A percentile compares a stretch with the other conserved stretches of the same genome.
Conservation (phyloP, 2,329 filamentous ascomycete genomes). For the Fusarium poae region DNA sequence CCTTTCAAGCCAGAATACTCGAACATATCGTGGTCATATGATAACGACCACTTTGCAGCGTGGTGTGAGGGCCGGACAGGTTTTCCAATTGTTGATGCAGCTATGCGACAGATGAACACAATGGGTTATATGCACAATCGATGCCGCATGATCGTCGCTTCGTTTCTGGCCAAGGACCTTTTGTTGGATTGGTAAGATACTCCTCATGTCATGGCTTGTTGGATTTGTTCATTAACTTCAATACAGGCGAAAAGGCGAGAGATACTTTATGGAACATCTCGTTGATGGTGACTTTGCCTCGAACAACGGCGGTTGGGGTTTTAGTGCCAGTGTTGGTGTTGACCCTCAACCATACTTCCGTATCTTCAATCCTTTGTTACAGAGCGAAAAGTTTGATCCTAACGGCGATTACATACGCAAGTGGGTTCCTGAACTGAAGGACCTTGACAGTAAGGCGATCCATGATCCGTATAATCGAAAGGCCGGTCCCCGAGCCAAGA, state of each 20-base stretch:
- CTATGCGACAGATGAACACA: slow-evolving; percentile 80
- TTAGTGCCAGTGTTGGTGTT: slow-evolving; percentile 75
- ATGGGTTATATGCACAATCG: slow-evolving; percentile 88
- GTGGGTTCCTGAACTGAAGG: slow-evolving; percentile 82
- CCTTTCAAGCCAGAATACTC: slow-evolving; percentile 84
- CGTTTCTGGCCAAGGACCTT: slow-evolving; percentile 83
- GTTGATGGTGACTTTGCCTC: slow-evolving; percentile 85
- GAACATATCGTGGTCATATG: slow-evolving; percentile 85
- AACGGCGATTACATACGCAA: slow-evolving; percentile 83
- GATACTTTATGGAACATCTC: slow-evolving; percentile 84
- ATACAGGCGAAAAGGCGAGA: slow-evolving; percentile 76
- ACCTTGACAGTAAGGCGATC: slow-evolving; percentile 74
- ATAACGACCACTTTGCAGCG: slow-evolving; percentile 74
- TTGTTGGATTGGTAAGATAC: slow-evolving; percentile 75
- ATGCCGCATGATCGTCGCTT: slow-evolving; percentile 85
- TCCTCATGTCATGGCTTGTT: neutral
- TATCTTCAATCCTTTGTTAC: slow-evolving; percentile 87
- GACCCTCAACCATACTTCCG: slow-evolving; percentile 92
- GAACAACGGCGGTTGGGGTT: slow-evolving; percentile 76
- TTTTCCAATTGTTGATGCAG: slow-evolving; percentile 86
- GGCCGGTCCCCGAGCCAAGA: slow-evolving; percentile 68
- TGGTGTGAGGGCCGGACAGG: slow-evolving; percentile 84
- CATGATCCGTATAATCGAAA: slow-evolving; percentile 84
- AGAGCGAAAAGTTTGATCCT: slow-evolving; percentile 88
- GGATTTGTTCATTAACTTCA: neutral